Percentiles rank a stretch among this genome's conserved stretches.
Conservation (phyloP, 2,329 filamentous ascomycete genomes). For the Colletotrichum acutatum region DNA sequence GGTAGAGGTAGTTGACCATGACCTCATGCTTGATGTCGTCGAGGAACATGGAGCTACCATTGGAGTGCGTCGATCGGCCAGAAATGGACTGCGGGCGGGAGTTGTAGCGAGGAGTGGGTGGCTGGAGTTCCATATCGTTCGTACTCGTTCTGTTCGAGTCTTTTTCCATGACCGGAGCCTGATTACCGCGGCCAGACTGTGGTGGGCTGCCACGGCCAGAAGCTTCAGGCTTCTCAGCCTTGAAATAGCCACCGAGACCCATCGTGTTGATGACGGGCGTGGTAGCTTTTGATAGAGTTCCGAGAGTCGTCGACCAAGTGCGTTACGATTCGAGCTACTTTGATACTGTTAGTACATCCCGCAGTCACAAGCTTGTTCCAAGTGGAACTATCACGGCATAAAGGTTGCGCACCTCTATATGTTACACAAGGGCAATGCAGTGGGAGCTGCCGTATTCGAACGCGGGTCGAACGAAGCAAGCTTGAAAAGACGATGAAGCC, state of each 20-base stretch:
- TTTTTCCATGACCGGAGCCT: conserved; percentile 51
- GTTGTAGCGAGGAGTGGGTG: conserved; percentile 58
- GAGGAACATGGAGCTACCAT: conserved; percentile 65
- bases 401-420: not conserved
- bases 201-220: conserved; percentile 38
- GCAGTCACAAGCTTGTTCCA: not conserved
- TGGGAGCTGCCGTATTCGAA: not conserved
- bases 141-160: conserved; percentile 41
- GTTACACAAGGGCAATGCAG: conserved; percentile 10
- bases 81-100: conserved; percentile 66
- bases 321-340: not conserved
- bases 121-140: conserved; percentile 60
- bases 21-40: conserved; percentile 84
- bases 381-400: not conserved
- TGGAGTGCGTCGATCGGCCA: conserved; percentile 57
- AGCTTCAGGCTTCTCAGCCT: conserved; percentile 57
- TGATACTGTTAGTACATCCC: not conserved
- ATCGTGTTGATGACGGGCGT: conserved; percentile 51
- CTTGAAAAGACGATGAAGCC: not conserved
- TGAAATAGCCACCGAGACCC: conserved; percentile 73
- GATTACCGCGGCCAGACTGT: conserved; percentile 38
- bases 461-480: not conserved
- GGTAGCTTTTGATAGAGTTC: not conserved
- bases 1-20: conserved; percentile 86
- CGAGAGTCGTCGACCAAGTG: not conserved